Evolutionary conservation across 176 grass and related monocot species (phyloP).

Genomic region (Elaeis guineensis): DNA sequence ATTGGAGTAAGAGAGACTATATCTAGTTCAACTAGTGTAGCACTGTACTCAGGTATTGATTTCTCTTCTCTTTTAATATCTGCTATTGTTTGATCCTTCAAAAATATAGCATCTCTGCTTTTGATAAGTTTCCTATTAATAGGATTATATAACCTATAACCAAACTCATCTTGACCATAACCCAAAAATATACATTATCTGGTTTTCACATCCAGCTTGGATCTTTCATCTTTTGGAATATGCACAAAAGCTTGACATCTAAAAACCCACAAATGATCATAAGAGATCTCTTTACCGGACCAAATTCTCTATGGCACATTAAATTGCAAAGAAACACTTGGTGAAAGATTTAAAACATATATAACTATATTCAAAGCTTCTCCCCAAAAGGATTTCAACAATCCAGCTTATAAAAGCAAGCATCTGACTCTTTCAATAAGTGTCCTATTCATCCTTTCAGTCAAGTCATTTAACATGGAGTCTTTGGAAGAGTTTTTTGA

Average conservation of each 20-base stretch:
- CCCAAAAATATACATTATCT: slow-evolving; percentile 10
- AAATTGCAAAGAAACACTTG: too few species aligned
- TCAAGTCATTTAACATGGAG: not conserved
- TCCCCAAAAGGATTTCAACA: not conserved
- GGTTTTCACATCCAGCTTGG: too few species aligned
- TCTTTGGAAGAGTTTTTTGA: slow-evolving; percentile 33
- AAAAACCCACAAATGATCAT: too few species aligned
- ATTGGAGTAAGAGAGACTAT: too few species aligned
- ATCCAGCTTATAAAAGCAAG: not conserved
- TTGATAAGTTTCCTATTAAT: not conserved
- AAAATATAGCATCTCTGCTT: not conserved
- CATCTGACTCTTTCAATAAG: not conserved
- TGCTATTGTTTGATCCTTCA: not conserved
- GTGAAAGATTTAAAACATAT: too few species aligned
- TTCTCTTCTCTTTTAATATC: not conserved
- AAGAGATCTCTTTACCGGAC: too few species aligned
- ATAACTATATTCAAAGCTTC: too few species aligned
- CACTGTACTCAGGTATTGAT: too few species aligned
- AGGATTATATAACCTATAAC: not conserved
- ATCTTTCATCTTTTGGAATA: too few species aligned
- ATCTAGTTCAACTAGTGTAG: too few species aligned
- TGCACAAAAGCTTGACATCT: too few species aligned
- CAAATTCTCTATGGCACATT: too few species aligned
- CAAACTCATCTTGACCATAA: slow-evolving; percentile 12
- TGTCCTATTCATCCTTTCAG: slow-evolving; percentile 44